A percentile compares a stretch with the other conserved stretches of the same genome.
Evolutionary conservation across 2,329 filamentous ascomycete genomes (phyloP).

Genomic region (Fusarium sp.): DNA sequence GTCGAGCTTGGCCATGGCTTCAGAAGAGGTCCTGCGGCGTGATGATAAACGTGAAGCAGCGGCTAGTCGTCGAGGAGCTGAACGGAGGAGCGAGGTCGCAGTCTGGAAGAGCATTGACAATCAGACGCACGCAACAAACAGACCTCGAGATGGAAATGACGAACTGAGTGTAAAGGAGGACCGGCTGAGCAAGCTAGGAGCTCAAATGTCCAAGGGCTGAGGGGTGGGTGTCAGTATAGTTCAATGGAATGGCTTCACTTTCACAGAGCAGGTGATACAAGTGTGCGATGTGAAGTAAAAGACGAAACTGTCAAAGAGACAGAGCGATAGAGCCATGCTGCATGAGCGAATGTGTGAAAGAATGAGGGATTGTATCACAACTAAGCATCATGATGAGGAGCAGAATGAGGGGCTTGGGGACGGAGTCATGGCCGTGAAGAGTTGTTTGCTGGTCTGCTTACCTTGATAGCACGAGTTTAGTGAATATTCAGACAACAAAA

Average conservation of each 20-base stretch:
- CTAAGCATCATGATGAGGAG: conserved; percentile 5
- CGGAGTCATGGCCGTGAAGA: conserved; percentile 33
- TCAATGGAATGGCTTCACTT: background rate
- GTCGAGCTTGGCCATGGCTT: conserved; percentile 66
- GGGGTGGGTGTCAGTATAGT: conserved; percentile 5
- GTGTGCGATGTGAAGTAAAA: background rate
- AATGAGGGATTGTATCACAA: conserved; percentile 7
- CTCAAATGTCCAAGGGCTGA: conserved; percentile 7
- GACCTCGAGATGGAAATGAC: conserved; percentile 15
- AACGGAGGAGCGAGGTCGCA: conserved; percentile 38
- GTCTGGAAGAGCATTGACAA: conserved; percentile 44
- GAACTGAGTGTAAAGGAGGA: conserved; percentile 11
- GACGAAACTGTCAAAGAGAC: too few relatives aligned
- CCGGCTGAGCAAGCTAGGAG: background rate
- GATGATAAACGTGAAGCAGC: conserved; percentile 15
- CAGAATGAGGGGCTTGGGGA: conserved; percentile 34
- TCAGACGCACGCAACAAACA: conserved; percentile 32
- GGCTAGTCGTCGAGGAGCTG: conserved; percentile 30
- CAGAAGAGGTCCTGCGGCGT: conserved; percentile 35
- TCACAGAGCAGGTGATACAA: background rate
- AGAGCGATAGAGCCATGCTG: background rate
- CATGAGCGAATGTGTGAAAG: background rate
- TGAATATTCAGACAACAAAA: background rate
- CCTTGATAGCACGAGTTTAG: conserved; percentile 21
- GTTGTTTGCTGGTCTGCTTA: conserved; percentile 19